Base-by-base conservation (phyloP, 1,284 basidiomycete species). In the Acaromyces ingoldii region DNA sequence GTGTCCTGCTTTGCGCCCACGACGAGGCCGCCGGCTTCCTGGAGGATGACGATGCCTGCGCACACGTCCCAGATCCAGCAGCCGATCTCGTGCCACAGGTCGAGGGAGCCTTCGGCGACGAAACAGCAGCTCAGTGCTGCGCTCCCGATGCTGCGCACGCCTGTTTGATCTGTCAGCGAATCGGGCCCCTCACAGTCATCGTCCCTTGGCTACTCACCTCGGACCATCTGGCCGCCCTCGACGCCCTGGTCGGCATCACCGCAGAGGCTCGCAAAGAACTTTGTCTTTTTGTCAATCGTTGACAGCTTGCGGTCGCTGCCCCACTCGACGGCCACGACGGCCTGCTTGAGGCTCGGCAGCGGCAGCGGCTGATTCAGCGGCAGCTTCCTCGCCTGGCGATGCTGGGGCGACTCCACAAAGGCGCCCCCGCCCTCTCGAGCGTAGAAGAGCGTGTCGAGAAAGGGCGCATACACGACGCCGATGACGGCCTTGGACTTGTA, bases 21-120 rank as follows among this genome's bases (percentile, higher is more conserved):
- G 40, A 15, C 15, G 41, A 34, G 24, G 25, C 15, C 13, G 55
- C 37, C 19, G 45, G 47, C 22, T 76, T 96, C 93, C 58, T 88
- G 82, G 0, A 89, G 88, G 60, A 98, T 92, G 58, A 92, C 85
- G n/a, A 89, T 84, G 0, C 91, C 92, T 0, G 93, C 85, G 79
- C 85, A 74, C 1, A 67, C 77, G 55, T 78, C 74, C 73, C 72
- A 61, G 25, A 5, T 19, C 73, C 73, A 75, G 51, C 70, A 73
- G 2, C 73, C 73, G 41, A 75, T 72, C 39, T 75, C 73, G 62
- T 71, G 72, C 56, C 73, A 74, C 3, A 68, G 38, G 31, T 75
- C 73, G 2, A 74, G 37, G 38, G 40, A 57, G 19, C 73, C 73
- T 13, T 57, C 55, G 0, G 70, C 73, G 3, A 74, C 70, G 44